These are phyloP conservation scores for Aechmea fasciata DNA, from an alignment of 176 grass and related monocot species.

Conservation along the genomic window DNA sequence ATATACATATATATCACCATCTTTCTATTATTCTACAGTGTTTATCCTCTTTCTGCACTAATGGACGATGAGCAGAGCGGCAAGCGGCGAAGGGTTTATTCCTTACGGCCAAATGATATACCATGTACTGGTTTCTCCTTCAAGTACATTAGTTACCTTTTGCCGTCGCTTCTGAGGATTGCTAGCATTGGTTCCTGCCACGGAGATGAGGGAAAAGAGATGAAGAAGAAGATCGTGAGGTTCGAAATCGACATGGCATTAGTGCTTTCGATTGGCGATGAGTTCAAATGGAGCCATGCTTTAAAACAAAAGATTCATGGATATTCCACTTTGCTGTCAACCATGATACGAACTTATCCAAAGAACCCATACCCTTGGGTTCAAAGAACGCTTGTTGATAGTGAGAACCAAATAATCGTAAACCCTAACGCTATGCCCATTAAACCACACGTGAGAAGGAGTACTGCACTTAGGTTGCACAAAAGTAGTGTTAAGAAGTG, in stretches of 20 bases:
- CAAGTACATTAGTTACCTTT: neutral
- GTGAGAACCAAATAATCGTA: neutral
- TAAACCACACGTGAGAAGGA: no score
- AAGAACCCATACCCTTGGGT: neutral
- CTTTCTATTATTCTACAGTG: neutral
- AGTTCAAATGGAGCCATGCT: constrained; percentile 12
- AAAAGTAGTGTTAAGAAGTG: neutral
- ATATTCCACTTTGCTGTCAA: neutral
- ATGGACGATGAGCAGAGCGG: neutral
- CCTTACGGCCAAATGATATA: neutral
- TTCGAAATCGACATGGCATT: constrained; percentile 7
- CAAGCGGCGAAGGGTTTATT: neutral
- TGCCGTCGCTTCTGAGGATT: constrained; percentile 7
- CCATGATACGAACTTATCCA: neutral
- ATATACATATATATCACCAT: neutral
- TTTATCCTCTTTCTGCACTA: neutral
- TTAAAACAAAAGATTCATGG: neutral
- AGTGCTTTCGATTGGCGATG: neutral
- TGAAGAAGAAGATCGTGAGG: constrained; percentile 2
- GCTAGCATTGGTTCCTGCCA: neutral
- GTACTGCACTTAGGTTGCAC: neutral
- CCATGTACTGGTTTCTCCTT: neutral
- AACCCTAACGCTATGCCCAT: neutral
- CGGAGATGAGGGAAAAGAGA: neutral
- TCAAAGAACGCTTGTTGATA: neutral